These are phyloP conservation scores for Phytophthora agathidicida DNA, from an alignment of 352 stramenopile species.

Conservation along the genomic window DNA sequence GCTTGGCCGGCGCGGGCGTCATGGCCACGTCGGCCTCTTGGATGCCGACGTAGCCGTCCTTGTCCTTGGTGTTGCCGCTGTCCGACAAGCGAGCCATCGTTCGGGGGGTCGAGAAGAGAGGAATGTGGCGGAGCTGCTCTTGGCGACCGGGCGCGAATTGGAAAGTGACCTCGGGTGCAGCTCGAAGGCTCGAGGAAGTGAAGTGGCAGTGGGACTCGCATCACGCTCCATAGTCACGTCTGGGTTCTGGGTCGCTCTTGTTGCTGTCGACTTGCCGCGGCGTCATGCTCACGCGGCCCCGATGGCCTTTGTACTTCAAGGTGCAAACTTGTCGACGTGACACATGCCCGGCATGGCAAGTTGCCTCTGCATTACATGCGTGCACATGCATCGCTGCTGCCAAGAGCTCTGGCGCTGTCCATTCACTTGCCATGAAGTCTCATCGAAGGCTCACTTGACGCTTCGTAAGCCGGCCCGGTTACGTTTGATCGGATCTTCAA, in stretches of 20 bases:
- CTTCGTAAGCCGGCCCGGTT: neutral
- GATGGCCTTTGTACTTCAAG: constrained; percentile 32
- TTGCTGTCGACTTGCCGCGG: constrained; percentile 3
- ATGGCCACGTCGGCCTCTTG: constrained; percentile 33
- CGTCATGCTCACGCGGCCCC: constrained; percentile 22
- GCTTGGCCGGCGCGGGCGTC: constrained; percentile 14
- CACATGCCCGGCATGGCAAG: no score
- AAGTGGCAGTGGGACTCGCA: constrained; percentile 11
- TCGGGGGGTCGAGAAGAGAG: neutral
- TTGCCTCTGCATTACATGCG: no score
- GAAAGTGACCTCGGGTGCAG: constrained; percentile 9
- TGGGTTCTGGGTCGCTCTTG: constrained; percentile 2
- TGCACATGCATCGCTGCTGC: no score
- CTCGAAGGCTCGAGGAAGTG: constrained; percentile 3
- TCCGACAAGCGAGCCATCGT: constrained; percentile 30
- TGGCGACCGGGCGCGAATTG: constrained; percentile 10
- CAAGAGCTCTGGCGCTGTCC: neutral
- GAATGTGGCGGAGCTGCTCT: neutral
- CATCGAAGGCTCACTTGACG: neutral
- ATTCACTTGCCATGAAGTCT: constrained; percentile 1
- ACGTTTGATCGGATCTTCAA: constrained; percentile 8
- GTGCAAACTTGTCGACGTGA: constrained; percentile 24
- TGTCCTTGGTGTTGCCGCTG: constrained; percentile 28
- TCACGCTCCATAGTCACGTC: constrained; percentile 23
- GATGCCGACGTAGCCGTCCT: constrained; percentile 34